phyloP scores from a whole-genome alignment of 306 rosid species.

The Acacia confusa region DNA sequence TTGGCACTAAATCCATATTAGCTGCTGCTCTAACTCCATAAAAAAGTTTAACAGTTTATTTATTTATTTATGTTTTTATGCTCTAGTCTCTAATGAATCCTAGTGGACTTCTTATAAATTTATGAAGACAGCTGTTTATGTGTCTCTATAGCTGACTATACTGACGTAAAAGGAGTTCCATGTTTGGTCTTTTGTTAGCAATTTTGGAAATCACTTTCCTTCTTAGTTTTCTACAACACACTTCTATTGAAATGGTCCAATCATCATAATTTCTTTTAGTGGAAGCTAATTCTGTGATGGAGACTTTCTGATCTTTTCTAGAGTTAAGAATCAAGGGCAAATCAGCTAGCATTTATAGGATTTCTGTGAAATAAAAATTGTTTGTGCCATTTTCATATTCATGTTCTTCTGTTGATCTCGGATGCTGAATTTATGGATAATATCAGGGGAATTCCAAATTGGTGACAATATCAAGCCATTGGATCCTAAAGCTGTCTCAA shows the following conservation, averaged over 20 bases:
- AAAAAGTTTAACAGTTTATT: neutral
- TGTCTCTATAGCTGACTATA: neutral
- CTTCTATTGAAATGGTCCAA: neutral
- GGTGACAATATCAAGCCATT: slow-evolving; percentile 65
- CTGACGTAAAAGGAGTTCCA: neutral
- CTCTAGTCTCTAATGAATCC: no score
- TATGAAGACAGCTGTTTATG: neutral
- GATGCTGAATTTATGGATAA: neutral
- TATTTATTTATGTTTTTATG: no score
- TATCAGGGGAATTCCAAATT: slow-evolving; percentile 76
- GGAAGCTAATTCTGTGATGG: neutral
- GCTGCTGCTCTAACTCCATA: neutral
- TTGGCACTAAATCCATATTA: neutral
- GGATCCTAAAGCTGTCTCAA: slow-evolving; percentile 60
- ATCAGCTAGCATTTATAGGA: neutral
- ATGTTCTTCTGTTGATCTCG: slow-evolving; percentile 9
- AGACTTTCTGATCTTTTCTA: neutral
- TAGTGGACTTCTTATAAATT: neutral
- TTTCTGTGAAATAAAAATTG: neutral
- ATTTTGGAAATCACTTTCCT: neutral
- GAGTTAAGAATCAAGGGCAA: neutral
- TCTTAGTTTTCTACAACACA: neutral
- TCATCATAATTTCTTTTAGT: neutral
- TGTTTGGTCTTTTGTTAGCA: neutral
- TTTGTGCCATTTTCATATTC: neutral